phyloP scores from a whole-genome alignment of 2,329 filamentous ascomycete species.

The Diaporthe velutina region DNA sequence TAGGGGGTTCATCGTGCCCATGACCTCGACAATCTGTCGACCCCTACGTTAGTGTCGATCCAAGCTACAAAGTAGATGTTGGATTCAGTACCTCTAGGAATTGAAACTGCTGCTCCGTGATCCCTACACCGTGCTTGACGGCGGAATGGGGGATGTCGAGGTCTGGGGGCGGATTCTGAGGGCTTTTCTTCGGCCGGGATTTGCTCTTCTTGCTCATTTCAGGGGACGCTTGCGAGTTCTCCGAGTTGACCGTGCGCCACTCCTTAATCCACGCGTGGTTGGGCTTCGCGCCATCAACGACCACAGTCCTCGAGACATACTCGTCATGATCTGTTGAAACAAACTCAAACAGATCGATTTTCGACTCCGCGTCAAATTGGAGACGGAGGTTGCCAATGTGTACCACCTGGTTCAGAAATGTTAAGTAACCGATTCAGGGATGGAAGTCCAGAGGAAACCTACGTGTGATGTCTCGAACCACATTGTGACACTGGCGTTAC shows the following conservation, averaged over 20 bases:
- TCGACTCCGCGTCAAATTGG: constrained; percentile 82
- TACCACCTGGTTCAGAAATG: constrained; percentile 30
- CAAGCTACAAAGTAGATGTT: constrained; percentile 8
- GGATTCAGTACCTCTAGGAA: constrained; percentile 70
- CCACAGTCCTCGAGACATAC: constrained; percentile 79
- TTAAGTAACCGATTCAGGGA: neutral
- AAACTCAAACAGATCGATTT: constrained; percentile 89
- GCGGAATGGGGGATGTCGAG: constrained; percentile 71
- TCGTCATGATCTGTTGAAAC: constrained; percentile 83
- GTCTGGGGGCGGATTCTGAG: constrained; percentile 69
- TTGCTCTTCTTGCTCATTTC: constrained; percentile 79
- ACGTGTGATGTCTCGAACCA: constrained; percentile 90
- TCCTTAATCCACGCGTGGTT: constrained; percentile 76
- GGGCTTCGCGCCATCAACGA: constrained; percentile 72
- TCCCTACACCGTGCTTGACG: constrained; percentile 68
- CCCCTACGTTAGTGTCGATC: constrained; percentile 44
- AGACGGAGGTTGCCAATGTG: constrained; percentile 78
- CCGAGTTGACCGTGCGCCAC: constrained; percentile 70
- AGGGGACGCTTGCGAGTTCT: constrained; percentile 70
- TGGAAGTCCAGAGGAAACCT: constrained; percentile 51
- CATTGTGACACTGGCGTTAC: constrained; percentile 85
- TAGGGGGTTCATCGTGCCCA: constrained; percentile 75
- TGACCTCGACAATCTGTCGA: constrained; percentile 71
- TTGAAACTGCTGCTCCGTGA: constrained; percentile 72
- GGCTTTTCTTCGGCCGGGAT: constrained; percentile 69